Percentiles rank a stretch among this genome's conserved stretches.
Conservation (phyloP, 345 rosid genomes). For the Conringia planisiliqua region DNA sequence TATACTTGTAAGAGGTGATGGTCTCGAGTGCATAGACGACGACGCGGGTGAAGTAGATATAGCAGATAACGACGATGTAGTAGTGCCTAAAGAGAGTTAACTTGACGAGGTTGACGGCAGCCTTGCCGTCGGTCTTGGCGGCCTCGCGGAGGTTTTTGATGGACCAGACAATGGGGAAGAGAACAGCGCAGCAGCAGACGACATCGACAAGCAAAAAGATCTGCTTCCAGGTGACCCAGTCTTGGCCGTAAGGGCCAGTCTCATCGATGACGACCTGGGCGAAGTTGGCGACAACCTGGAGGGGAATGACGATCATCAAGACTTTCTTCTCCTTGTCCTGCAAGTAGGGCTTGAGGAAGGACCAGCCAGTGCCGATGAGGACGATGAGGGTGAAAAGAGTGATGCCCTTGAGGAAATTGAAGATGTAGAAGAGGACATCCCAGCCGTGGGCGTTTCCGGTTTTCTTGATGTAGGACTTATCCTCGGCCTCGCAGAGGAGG, state of each 20-base stretch:
- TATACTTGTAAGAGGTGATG: conserved; percentile 81
- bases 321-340: conserved; percentile 99
- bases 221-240: conserved; percentile 86
- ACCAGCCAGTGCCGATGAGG: conserved; percentile 95
- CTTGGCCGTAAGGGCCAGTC: conserved; percentile 75
- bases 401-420: conserved; percentile 91
- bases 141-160: conserved; percentile 95
- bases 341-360: conserved; percentile 89
- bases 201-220: conserved; percentile 89
- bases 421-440: conserved; percentile 92
- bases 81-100: conserved; percentile 90
- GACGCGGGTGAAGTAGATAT: conserved; percentile 90
- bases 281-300: conserved; percentile 89
- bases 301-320: conserved; percentile 88
- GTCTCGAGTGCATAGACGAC: conserved; percentile 87
- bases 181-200: conserved; percentile 87
- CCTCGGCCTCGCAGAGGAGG: conserved; percentile 84
- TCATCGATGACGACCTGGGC: conserved; percentile 93
- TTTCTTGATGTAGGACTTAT: conserved; percentile 77
- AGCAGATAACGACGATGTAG: conserved; percentile 92
- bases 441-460: conserved; percentile 95
- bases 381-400: conserved; percentile 84
- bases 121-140: conserved; percentile 89
- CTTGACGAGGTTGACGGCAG: conserved; percentile 90
- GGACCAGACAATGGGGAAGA: conserved; percentile 97